Evolutionary conservation across 78 protist species (phyloP).

Genomic region (Guillardia theta): DNA sequence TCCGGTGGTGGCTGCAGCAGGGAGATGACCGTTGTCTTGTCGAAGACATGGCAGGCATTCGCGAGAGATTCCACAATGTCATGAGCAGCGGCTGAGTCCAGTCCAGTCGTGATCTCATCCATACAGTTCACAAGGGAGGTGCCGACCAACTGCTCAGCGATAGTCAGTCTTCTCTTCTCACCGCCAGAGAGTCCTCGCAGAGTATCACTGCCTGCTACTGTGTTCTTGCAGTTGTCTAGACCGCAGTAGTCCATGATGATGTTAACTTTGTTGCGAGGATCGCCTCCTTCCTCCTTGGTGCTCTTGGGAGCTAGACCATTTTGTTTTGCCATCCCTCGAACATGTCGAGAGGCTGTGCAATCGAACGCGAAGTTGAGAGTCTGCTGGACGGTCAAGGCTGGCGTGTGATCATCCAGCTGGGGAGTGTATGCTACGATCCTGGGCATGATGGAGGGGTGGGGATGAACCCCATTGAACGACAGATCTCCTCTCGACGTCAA

Average conservation of each 20-base stretch:
- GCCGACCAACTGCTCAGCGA: neutral
- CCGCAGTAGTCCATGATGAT: neutral
- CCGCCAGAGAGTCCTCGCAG: neutral
- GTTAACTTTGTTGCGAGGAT: neutral
- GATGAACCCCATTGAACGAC: neutral
- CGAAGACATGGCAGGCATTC: neutral
- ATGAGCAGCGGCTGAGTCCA: neutral
- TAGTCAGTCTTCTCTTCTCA: neutral
- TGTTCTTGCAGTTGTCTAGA: neutral
- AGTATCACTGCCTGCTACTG: neutral
- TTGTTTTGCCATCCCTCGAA: neutral
- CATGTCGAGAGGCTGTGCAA: no score
- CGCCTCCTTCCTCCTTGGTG: no score
- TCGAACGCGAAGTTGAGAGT: neutral
- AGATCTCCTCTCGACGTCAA: neutral
- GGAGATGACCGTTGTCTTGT: neutral
- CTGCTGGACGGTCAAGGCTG: neutral
- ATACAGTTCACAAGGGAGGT: neutral
- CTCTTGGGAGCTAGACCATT: no score
- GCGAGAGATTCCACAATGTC: neutral
- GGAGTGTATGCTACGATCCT: neutral
- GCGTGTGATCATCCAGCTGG: neutral
- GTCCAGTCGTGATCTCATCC: neutral
- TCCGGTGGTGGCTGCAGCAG: neutral
- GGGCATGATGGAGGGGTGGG: neutral